Conservation (phyloP, 2,329 filamentous ascomycete species). For the Talaromyces sp. region DNA sequence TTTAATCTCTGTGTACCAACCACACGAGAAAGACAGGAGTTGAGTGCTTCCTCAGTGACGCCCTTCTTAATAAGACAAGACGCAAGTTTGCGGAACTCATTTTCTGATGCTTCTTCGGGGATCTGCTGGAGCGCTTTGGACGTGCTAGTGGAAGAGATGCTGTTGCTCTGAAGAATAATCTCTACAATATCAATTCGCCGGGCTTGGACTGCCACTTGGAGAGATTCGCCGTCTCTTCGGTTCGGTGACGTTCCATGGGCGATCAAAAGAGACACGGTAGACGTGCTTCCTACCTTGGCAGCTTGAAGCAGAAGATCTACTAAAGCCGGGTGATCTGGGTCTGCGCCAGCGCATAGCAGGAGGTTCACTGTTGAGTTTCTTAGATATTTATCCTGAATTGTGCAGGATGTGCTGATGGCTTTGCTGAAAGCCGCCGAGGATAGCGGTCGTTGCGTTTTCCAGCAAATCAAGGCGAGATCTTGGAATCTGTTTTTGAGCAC, state of each 20-base stretch:
- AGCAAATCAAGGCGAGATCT: conserved; percentile 1
- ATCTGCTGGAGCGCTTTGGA: neutral
- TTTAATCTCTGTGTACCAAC: neutral
- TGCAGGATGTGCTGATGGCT: neutral
- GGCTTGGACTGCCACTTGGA: neutral
- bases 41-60: neutral
- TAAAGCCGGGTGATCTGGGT: neutral
- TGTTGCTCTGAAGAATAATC: neutral
- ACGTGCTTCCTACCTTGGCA: neutral
- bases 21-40: neutral
- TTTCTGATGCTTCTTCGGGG: neutral
- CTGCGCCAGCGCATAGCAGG: neutral
- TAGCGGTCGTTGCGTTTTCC: neutral
- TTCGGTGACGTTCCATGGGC: neutral
- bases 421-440: neutral
- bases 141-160: neutral
- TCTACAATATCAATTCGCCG: neutral
- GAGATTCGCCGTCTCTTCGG: neutral
- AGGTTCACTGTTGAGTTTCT: neutral
- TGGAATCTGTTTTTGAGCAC: neutral
- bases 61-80: neutral
- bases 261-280: neutral
- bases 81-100: neutral
- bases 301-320: conserved; percentile 1
- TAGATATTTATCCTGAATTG: neutral